phyloP scores from a whole-genome alignment of 1,284 basidiomycete species.

The Tetrapyrgos nigripes region DNA sequence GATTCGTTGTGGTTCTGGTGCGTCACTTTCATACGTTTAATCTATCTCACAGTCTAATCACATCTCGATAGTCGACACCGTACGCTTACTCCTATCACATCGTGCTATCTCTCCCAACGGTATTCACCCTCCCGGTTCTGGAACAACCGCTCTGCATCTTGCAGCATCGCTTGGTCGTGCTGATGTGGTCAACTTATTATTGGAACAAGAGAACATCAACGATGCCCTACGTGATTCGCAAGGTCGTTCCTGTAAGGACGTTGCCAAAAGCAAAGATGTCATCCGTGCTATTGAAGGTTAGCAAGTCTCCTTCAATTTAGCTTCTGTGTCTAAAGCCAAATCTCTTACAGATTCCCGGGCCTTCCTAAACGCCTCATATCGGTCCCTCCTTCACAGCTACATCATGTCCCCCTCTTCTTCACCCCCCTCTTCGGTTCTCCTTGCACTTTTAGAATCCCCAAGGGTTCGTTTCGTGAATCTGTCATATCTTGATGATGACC shows the following conservation, averaged over 20 bases:
- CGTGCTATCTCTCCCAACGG: slow-evolving; percentile 81
- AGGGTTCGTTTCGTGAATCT: slow-evolving; percentile 68
- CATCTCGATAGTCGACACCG: slow-evolving; percentile 57
- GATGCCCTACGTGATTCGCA: slow-evolving; percentile 80
- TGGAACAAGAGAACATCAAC: slow-evolving; percentile 83
- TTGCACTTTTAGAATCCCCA: slow-evolving; percentile 67
- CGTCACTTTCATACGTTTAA: slow-evolving; percentile 33
- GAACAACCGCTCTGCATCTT: slow-evolving; percentile 87
- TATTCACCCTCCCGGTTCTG: slow-evolving; percentile 70
- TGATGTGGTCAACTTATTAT: slow-evolving; percentile 78
- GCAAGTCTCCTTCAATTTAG: too few species aligned
- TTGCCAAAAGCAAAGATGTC: slow-evolving; percentile 76
- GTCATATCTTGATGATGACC: slow-evolving; percentile 77
- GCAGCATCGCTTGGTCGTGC: slow-evolving; percentile 82
- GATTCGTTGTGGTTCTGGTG: slow-evolving; percentile 84
- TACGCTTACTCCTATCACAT: slow-evolving; percentile 75
- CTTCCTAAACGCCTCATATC: slow-evolving; percentile 80
- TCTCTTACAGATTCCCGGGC: slow-evolving; percentile 75
- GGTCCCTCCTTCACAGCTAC: slow-evolving; percentile 77
- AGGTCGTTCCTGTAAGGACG: slow-evolving; percentile 77
- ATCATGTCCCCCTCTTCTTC: slow-evolving; percentile 62
- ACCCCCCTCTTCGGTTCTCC: slow-evolving; percentile 55
- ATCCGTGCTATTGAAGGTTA: slow-evolving; percentile 80
- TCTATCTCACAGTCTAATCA: background rate
- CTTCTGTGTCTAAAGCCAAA: background rate